A percentile compares a stretch with the other conserved stretches of the same genome.
These are phyloP conservation scores for Asterochloris sp. DNA, from an alignment of 139 green algal species.

Conservation along the genomic window DNA sequence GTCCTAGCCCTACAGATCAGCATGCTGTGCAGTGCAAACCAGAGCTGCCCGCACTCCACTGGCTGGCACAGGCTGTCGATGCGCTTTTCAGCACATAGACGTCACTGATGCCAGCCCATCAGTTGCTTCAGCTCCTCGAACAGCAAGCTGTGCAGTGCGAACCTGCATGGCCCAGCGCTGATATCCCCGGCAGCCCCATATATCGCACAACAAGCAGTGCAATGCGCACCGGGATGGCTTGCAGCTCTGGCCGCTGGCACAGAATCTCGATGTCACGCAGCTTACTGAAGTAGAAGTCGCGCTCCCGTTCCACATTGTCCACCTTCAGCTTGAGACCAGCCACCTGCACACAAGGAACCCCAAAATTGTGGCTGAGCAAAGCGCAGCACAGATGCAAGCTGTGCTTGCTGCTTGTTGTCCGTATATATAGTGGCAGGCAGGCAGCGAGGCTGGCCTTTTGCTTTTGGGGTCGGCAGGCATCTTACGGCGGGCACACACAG, in stretches of 20 bases:
- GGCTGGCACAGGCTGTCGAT: too few relatives aligned
- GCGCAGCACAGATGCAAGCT: background rate
- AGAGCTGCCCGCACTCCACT: too few relatives aligned
- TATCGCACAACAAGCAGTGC: background rate
- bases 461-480: too few relatives aligned
- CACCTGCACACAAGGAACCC: conserved; percentile 32
- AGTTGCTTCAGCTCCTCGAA: too few relatives aligned
- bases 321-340: conserved; percentile 65
- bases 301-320: conserved; percentile 52
- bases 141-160: too few relatives aligned
- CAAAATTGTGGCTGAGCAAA: background rate
- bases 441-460: too few relatives aligned
- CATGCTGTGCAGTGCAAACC: too few relatives aligned
- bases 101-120: background rate
- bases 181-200: background rate
- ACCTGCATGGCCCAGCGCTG: too few relatives aligned
- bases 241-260: conserved; percentile 78
- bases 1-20: too few relatives aligned
- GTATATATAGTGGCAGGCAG: too few relatives aligned
- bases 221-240: conserved; percentile 29
- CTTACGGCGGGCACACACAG: too few relatives aligned
- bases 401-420: background rate
- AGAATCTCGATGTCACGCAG: conserved; percentile 97
- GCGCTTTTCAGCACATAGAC: background rate
- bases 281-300: conserved; percentile 95